Evolutionary conservation across 345 rosid genomes (phyloP).

Genomic region (Moricandia arvensis): DNA sequence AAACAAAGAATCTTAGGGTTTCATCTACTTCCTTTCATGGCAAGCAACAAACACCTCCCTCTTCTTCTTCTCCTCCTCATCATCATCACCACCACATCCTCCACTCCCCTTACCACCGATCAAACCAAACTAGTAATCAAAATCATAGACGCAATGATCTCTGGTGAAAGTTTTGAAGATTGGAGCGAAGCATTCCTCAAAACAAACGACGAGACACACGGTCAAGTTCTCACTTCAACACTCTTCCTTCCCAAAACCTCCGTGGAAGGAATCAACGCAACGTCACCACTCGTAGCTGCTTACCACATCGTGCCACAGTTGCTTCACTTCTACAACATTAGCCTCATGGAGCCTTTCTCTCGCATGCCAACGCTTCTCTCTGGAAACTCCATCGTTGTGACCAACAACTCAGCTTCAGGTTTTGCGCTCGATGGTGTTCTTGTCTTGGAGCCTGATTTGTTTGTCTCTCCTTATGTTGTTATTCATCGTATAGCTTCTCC

Average conservation of each 20-base stretch:
- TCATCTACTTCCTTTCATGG: constrained; percentile 13
- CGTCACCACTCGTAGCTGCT: constrained; percentile 33
- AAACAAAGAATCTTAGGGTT: neutral
- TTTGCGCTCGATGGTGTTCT: constrained; percentile 19
- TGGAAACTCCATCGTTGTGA: constrained; percentile 21
- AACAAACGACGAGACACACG: constrained; percentile 24
- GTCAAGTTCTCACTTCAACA: constrained; percentile 25
- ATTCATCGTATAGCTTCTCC: constrained; percentile 33
- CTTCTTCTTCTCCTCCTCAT: neutral
- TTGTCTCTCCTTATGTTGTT: constrained; percentile 24
- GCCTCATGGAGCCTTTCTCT: constrained; percentile 16
- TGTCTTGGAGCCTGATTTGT: constrained; percentile 31
- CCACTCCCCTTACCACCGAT: neutral
- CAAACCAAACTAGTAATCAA: constrained; percentile 3
- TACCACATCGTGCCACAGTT: constrained; percentile 32
- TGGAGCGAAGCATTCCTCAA: constrained; percentile 31
- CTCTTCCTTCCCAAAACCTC: constrained; percentile 34
- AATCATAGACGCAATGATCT: constrained; percentile 34
- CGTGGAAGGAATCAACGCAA: constrained; percentile 30
- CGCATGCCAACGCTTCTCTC: constrained; percentile 28
- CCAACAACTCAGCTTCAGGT: constrained; percentile 21
- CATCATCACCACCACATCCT: neutral
- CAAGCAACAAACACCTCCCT: constrained; percentile 7
- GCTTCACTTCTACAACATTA: constrained; percentile 17
- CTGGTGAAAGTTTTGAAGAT: constrained; percentile 23